Conservation (phyloP, 2,329 filamentous ascomycete species). For the Fusarium nygamai region DNA sequence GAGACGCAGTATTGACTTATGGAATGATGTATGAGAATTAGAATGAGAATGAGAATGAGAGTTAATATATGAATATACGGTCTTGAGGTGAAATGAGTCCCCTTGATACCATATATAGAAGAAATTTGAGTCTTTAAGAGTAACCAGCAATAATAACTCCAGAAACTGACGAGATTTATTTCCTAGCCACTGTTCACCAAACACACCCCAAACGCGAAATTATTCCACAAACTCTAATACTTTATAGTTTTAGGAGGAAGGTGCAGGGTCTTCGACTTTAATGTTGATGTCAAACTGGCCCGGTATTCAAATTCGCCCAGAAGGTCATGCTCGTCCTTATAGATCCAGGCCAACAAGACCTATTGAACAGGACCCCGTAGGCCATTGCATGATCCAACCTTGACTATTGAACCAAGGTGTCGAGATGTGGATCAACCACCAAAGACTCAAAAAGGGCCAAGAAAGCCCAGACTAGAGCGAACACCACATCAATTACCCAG, state of each 20-base stretch:
- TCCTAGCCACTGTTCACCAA: background rate
- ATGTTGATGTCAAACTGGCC: no score
- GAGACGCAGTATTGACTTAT: background rate
- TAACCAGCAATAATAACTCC: background rate
- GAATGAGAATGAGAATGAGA: background rate
- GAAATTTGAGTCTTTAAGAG: background rate
- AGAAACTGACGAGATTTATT: background rate
- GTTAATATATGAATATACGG: no score
- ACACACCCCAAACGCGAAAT: background rate
- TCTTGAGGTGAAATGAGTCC: accelerated
- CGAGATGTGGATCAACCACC: background rate
- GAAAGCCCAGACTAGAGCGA: background rate
- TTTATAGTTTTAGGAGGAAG: background rate
- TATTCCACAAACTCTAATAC: background rate
- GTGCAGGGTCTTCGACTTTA: accelerated
- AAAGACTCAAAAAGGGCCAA: background rate
- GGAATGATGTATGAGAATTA: no score
- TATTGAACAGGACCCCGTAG: no score
- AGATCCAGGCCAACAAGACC: no score
- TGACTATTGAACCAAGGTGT: background rate
- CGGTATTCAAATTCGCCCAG: background rate
- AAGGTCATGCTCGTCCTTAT: background rate
- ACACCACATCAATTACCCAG: background rate
- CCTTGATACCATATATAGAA: accelerated
- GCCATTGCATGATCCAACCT: accelerated